Evolutionary conservation across 192 early-diverging fungal genomes (phyloP).

Genomic region (Dissophora globulifera): DNA sequence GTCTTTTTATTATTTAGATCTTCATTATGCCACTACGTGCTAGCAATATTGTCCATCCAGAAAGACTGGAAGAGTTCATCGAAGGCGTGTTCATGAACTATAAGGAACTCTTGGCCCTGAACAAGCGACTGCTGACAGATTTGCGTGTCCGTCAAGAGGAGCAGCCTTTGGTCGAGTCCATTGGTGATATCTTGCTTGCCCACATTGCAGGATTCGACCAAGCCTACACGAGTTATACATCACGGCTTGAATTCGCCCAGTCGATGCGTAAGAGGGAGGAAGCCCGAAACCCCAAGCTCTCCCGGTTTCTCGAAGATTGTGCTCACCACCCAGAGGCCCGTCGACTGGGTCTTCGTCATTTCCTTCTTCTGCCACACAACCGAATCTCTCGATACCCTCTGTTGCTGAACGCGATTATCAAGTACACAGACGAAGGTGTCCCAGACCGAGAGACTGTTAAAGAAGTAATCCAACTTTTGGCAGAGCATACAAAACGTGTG

Average conservation of each 20-base stretch:
- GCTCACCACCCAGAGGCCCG: conserved; percentile 78
- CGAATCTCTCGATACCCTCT: conserved; percentile 88
- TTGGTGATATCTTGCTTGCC: conserved; percentile 86
- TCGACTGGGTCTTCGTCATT: conserved; percentile 85
- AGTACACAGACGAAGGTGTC: conserved; percentile 79
- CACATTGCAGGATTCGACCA: conserved; percentile 74
- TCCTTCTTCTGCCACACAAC: conserved; percentile 86
- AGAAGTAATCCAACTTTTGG: conserved; percentile 74
- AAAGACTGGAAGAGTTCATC: conserved; percentile 75
- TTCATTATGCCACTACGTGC: conserved; percentile 72
- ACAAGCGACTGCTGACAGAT: conserved; percentile 67
- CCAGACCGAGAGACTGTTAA: conserved; percentile 80
- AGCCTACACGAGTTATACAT: conserved; percentile 84
- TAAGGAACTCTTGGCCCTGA: conserved; percentile 65
- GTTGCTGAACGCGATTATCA: conserved; percentile 82
- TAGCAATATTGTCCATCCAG: conserved; percentile 68
- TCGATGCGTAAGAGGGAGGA: conserved; percentile 84
- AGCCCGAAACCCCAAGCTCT: conserved; percentile 71
- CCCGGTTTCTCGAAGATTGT: conserved; percentile 77
- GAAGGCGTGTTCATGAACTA: conserved; percentile 83
- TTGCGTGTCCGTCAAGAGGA: conserved; percentile 71
- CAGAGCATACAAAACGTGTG: conserved; percentile 75
- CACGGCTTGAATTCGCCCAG: conserved; percentile 81
- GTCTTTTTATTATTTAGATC: conserved; percentile 35
- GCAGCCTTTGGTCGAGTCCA: conserved; percentile 74